Evolutionary conservation across 2,329 filamentous ascomycete species (phyloP).

Genomic region (Biscogniauxia mediterranea): DNA sequence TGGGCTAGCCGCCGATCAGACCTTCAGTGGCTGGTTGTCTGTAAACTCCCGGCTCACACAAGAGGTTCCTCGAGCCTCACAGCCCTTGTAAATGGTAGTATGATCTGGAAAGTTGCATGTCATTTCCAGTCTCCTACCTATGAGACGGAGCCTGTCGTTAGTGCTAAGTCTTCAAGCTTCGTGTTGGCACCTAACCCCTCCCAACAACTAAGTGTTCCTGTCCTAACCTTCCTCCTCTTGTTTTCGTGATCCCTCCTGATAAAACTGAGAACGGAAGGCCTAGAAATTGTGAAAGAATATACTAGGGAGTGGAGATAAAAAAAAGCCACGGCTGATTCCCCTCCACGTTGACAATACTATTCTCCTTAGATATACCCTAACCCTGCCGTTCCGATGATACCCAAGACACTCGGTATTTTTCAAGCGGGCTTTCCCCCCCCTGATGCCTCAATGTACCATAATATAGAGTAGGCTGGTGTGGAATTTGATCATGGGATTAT

Average conservation of each 20-base stretch:
- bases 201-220: constrained; percentile 56
- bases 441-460: too few relatives aligned
- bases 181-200: constrained; percentile 43
- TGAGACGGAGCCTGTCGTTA: constrained; percentile 3
- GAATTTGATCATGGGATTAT: neutral
- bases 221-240: constrained; percentile 45
- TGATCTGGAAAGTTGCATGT: constrained; percentile 43
- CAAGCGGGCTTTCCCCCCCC: too few relatives aligned
- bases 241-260: constrained; percentile 21
- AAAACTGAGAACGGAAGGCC: constrained; percentile 12
- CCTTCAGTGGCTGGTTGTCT: constrained; percentile 32
- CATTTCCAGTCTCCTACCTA: constrained; percentile 46
- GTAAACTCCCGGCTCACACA: constrained; percentile 47
- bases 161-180: neutral
- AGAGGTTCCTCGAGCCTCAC: constrained; percentile 39
- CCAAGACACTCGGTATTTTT: neutral
- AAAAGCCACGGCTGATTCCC: neutral
- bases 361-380: neutral
- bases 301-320: neutral
- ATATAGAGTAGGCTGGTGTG: neutral
- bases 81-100: constrained; percentile 42
- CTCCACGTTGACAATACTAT: neutral
- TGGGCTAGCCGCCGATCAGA: constrained; percentile 42
- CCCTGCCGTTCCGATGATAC: neutral
- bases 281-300: constrained; percentile 3